Evolutionary conservation across 352 stramenopile genomes (phyloP), one percentile per base, ranked within the genome.

Genomic region (Globisporangium nodosum): DNA sequence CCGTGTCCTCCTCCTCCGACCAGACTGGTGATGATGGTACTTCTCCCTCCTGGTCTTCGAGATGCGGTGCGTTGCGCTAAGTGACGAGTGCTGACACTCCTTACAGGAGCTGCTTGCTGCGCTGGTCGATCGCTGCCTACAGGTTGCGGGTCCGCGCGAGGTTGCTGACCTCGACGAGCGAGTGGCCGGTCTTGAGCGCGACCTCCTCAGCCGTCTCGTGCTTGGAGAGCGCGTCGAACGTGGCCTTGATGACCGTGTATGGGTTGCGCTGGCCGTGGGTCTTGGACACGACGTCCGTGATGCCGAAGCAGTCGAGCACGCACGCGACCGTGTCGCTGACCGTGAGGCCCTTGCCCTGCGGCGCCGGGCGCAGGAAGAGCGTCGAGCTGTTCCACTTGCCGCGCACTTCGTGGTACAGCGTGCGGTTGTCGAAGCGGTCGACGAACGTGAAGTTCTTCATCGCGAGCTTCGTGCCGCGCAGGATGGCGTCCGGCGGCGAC

Each of bases 301-400:
- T 97, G 50, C 96, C 96, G 68, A 98, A 96, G 72, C 80, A 90
- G 68, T 90, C 77, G 18, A 92, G 68, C 69, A 90, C 83, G 68
- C 83, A 92, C 15, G 81, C 74, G 15, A 92, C 81, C 18, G 80
- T 90, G 73, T 92, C 83, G 47, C 81, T 91, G 13, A 92, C 83
- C 18, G 78, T 90, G 21, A 87, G 67, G 24, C 83, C 83, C 63
- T 88, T 88, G 60, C 78, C 81, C 60, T 81, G 77, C 12, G 81
- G 77, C 47, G 81, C 65, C 52, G 91, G 84, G 45, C 90, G 76
- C 35, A 98, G 71, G 55, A 93, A 88, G 9, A 98, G 83, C 64
- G 85, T 96, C 70, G 88, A 98, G 53, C 84, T 97, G 78, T 98
- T 98, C 81, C 97, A 97, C 70, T 96, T 97, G 65, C 96, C 96